phyloP scores from a whole-genome alignment of 2,329 filamentous ascomycete species.

The Pyrenochaeta sp. region DNA sequence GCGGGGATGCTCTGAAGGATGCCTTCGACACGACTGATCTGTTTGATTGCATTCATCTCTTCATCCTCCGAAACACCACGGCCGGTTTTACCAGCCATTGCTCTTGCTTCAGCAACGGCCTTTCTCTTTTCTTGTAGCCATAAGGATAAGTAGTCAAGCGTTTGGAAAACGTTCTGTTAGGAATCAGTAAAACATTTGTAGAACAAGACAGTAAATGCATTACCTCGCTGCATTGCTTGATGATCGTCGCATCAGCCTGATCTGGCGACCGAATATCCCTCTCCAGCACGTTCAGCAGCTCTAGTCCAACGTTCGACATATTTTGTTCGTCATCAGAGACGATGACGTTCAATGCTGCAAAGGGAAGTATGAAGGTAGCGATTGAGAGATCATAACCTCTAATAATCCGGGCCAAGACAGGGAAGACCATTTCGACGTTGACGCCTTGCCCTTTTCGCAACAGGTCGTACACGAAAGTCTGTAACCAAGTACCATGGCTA shows the following conservation, averaged over 20 bases:
- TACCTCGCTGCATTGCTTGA: constrained; percentile 88
- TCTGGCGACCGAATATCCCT: constrained; percentile 63
- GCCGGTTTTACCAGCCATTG: constrained; percentile 55
- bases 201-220: constrained; percentile 34
- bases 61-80: constrained; percentile 58
- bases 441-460: constrained; percentile 78
- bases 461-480: constrained; percentile 81
- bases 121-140: constrained; percentile 85
- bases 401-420: constrained; percentile 81
- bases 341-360: constrained; percentile 82
- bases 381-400: constrained; percentile 86
- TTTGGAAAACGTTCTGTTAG: constrained; percentile 80
- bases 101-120: constrained; percentile 49
- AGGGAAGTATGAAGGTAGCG: constrained; percentile 87
- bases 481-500: constrained; percentile 82
- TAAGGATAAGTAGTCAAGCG: constrained; percentile 88
- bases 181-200: constrained; percentile 27
- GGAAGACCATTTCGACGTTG: constrained; percentile 80
- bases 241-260: constrained; percentile 73
- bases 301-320: constrained; percentile 70
- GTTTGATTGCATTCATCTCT: constrained; percentile 61
- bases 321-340: constrained; percentile 74
- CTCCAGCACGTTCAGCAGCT: constrained; percentile 78
- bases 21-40: constrained; percentile 72
- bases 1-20: constrained; percentile 75